Evolutionary conservation across 495 filamentous ascomycete species (phyloP), one percentile per base, ranked within the genome.

Genomic region (Jackrogersella minutella): DNA sequence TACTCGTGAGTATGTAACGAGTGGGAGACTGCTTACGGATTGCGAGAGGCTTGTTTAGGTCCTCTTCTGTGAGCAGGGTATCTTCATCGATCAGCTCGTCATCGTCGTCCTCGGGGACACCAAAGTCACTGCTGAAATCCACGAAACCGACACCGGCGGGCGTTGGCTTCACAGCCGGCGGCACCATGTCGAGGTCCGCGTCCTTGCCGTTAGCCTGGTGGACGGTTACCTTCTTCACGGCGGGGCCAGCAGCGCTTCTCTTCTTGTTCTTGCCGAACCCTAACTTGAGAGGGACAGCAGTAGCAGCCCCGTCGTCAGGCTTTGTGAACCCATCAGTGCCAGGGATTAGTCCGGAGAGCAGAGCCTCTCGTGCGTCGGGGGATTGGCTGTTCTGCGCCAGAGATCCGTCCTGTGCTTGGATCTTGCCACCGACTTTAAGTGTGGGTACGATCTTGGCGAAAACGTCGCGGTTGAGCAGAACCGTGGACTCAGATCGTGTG

Each of bases 51-150:
- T 85, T 79, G 39, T 84, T 86, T 64, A 93, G 76, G 72, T 97
- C 92, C 39, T 93, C 92, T 53, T 92, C 93, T 2, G 88, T 89
- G 36, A 99, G 79, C 5, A 99, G 82, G 7, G 85, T 86, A 71
- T 97, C 89, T 77, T 97, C 95, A 74, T 98, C 92, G 68, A 99
- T 93, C 36, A 97, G 76, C 43, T 94, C 93, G 62, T 92, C 90
- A 56, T 91, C 88, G 46, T 88, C 84, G 51, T 89, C 86, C 56
- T 85, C 84, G 49, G 81, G 82, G 40, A 81, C 76, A 37, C 83
- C 86, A 13, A 92, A 79, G 69, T 91, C 91, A 62, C 92, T 88
- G 66, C 81, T 82, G 56, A 87, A 86, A 65, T 91, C 87, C 11
- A 92, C 80, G 62, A 91, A 93, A 8, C 90, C 91, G 17, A 93